Evolutionary conservation across 2,329 filamentous ascomycete species (phyloP).

Genomic region (Fusarium succisae): DNA sequence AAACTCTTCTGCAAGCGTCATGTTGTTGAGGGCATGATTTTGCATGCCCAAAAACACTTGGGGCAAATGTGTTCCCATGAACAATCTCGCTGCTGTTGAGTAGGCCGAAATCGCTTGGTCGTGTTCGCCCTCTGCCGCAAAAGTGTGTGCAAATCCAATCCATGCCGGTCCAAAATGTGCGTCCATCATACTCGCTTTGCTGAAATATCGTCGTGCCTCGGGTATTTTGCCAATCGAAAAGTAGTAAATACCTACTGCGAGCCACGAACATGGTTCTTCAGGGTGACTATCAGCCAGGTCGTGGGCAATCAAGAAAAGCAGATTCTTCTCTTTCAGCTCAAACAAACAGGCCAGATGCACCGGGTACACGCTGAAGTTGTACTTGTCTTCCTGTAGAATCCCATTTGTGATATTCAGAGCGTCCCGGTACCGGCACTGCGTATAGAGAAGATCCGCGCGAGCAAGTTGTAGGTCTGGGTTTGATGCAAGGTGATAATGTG

Average conservation of each 20-base stretch:
- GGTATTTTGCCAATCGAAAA: slow-evolving; percentile 88
- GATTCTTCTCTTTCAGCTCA: slow-evolving; percentile 86
- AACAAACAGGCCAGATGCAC: slow-evolving; percentile 91
- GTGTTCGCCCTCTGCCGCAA: slow-evolving; percentile 96
- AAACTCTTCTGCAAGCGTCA: slow-evolving; percentile 93
- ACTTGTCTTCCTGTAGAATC: slow-evolving; percentile 84
- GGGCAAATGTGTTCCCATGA: slow-evolving; percentile 95
- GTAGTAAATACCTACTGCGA: slow-evolving; percentile 96
- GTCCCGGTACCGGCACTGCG: slow-evolving; percentile 91
- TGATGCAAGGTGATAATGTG: slow-evolving; percentile 85
- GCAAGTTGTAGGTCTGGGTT: slow-evolving; percentile 93
- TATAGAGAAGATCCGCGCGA: slow-evolving; percentile 90
- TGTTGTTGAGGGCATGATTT: slow-evolving; percentile 94
- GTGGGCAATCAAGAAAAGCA: slow-evolving; percentile 90
- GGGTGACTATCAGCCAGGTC: slow-evolving; percentile 92
- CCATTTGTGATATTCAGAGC: slow-evolving; percentile 84
- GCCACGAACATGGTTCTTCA: slow-evolving; percentile 89
- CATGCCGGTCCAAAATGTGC: slow-evolving; percentile 96
- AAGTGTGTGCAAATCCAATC: slow-evolving; percentile 99
- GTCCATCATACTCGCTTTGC: slow-evolving; percentile 97
- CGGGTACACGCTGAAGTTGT: slow-evolving; percentile 89
- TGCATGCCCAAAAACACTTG: slow-evolving; percentile 99
- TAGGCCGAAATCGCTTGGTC: slow-evolving; percentile 98
- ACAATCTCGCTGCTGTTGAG: slow-evolving; percentile 91
- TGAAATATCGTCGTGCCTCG: slow-evolving; percentile 94